Percentiles rank a stretch among this genome's conserved stretches.
Evolutionary conservation across 2,329 filamentous ascomycete species (phyloP).

Genomic region (Sporothrix curviconia): DNA sequence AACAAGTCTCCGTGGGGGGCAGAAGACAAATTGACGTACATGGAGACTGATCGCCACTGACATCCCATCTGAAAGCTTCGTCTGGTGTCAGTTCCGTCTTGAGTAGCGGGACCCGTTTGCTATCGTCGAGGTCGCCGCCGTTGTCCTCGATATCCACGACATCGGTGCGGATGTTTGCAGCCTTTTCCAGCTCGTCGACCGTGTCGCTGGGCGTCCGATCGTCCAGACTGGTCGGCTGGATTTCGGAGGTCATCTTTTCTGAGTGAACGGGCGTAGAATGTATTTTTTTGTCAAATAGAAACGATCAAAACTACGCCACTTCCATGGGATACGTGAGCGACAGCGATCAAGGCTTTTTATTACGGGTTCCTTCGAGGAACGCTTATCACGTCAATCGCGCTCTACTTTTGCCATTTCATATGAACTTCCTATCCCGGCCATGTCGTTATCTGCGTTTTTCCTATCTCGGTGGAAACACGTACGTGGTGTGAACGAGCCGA

Average conservation of each 20-base stretch:
- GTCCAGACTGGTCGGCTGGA: neutral
- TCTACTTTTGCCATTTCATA: neutral
- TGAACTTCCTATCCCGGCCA: neutral
- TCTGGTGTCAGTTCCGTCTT: slow-evolving; percentile 7
- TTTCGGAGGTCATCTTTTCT: neutral
- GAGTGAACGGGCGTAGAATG: neutral
- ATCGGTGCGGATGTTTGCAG: neutral
- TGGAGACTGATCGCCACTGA: slow-evolving; percentile 14
- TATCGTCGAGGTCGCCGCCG: neutral
- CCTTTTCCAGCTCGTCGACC: neutral
- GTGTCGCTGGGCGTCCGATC: neutral
- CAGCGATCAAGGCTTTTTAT: neutral
- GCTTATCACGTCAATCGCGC: neutral
- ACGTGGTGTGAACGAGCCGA: neutral
- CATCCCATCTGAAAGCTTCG: slow-evolving; percentile 11
- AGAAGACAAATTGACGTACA: slow-evolving; percentile 3
- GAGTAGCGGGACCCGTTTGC: neutral
- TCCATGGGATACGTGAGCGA: neutral
- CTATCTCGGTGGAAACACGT: neutral
- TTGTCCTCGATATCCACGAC: neutral
- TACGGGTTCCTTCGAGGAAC: neutral
- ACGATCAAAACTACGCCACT: neutral
- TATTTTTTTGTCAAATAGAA: neutral
- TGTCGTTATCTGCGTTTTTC: neutral
- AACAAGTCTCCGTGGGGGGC: no score